Conservation (phyloP, 768 basidiomycete species). For the Auricularia heimuer region DNA sequence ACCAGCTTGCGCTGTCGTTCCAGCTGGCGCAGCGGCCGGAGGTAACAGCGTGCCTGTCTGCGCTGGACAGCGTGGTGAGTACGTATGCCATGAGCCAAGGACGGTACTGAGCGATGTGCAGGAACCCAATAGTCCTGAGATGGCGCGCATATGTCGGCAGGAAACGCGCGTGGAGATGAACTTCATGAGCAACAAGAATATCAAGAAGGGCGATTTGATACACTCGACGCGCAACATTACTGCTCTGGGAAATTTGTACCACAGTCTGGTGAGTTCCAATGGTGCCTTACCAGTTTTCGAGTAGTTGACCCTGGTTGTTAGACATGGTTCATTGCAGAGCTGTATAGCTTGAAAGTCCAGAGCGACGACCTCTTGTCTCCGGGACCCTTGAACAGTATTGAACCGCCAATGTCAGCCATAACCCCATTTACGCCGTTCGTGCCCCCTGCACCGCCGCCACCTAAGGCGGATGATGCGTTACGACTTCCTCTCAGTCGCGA, state of each 20-base stretch:
- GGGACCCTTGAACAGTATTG: constrained; percentile 38
- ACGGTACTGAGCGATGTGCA: constrained; percentile 12
- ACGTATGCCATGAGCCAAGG: background rate
- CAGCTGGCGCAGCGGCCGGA: constrained; percentile 80
- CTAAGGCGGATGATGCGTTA: constrained; percentile 36
- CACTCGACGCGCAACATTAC: constrained; percentile 60
- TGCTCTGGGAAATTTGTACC: constrained; percentile 69
- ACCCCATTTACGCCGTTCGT: constrained; percentile 35
- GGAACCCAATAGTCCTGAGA: constrained; percentile 33
- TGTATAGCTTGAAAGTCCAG: constrained; percentile 55
- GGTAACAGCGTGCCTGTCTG: constrained; percentile 60
- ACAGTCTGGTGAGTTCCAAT: constrained; percentile 61
- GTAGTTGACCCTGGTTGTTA: constrained; percentile 18
- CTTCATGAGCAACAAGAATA: constrained; percentile 42
- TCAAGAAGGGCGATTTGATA: constrained; percentile 60
- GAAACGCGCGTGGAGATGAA: constrained; percentile 74
- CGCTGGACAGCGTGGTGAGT: constrained; percentile 50
- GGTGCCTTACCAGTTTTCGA: background rate
- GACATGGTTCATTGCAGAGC: constrained; percentile 78
- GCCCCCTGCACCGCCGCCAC: constrained; percentile 23
- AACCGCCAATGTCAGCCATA: constrained; percentile 37
- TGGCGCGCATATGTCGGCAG: constrained; percentile 49
- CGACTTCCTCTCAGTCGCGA: constrained; percentile 73
- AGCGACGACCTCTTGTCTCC: constrained; percentile 48
- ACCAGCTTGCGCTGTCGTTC: constrained; percentile 29